Base-by-base conservation (phyloP, 495 filamentous ascomycete genomes). In the Evansstolkia leycettana region DNA sequence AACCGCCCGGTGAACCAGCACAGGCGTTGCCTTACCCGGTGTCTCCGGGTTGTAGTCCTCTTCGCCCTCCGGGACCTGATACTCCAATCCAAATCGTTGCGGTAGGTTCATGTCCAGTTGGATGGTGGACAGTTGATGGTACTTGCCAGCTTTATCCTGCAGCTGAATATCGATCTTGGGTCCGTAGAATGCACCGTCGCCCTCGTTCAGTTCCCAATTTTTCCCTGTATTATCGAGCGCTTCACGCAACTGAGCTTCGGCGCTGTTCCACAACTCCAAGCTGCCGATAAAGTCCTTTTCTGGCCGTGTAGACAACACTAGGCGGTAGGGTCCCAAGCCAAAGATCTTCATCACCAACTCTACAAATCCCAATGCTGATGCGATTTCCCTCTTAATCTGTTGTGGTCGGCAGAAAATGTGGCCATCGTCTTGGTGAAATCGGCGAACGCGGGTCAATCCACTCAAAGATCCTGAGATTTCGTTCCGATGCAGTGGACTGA, bases 341-440 rank as follows among this genome's bases (percentile, higher is more conserved):
- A 95, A 76, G 0, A 78, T 80, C 17, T 64, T 64, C 63, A 94
- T 94, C 1, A 82, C 78, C 50, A 83, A 67, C 5, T 76, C 64
- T 25, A 94, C 78, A 50, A 95, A 93, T 4, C 80, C 75, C 34
- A 95, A 59, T 3, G 84, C 87, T 37, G 70, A 73, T 18, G 65
- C 62, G 33, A 95, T 93, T 57, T 95, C 88, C 7, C 73, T 64
- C 37, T 77, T 67, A 40, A 95, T 83, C 59, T 95, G 88, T 23
- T 66, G 66, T 28, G 82, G 84, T 8, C 82, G 75, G 53, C 88
- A 94, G 58, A 95, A 95, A 27, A 95, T 93, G 51, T 95, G 88
- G 1, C 84, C 88, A 48, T 95, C 88, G 50, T 95, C 88, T 54
- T 95, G 88, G 57, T 95, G 88, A 51, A 95, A 95, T n/a, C 85